A percentile compares a stretch with the other conserved stretches of the same genome.
phyloP scores from a whole-genome alignment of 768 basidiomycete species.

The Coprinopsis cinerea region DNA sequence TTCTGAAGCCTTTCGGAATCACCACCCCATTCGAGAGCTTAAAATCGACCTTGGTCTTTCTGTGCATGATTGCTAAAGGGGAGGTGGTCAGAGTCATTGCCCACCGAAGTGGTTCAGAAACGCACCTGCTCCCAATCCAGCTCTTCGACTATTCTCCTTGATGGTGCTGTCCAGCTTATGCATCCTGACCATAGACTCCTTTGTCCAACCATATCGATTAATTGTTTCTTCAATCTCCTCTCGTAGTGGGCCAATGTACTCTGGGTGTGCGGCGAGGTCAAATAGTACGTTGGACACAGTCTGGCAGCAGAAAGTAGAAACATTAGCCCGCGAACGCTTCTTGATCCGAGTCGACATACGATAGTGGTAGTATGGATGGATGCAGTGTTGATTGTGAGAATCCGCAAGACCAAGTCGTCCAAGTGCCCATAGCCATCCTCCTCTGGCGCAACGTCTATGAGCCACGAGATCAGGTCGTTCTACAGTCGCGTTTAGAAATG shows the following conservation, averaged over 20 bases:
- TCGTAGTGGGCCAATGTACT: conserved; percentile 29
- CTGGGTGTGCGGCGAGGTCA: conserved; percentile 29
- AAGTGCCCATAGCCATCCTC: conserved; percentile 22
- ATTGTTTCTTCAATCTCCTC: conserved; percentile 36
- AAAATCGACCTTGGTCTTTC: no score
- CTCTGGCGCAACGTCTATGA: conserved; percentile 31
- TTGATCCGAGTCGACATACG: conserved; percentile 15
- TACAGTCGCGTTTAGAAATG: conserved; percentile 15
- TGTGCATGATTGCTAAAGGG: not conserved
- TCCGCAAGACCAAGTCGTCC: conserved; percentile 17
- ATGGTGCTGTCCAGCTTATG: conserved; percentile 41
- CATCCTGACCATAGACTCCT: conserved; percentile 31
- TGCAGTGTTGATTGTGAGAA: conserved; percentile 33
- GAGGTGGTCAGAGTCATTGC: not conserved
- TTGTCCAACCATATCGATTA: conserved; percentile 28
- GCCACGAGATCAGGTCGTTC: conserved; percentile 44
- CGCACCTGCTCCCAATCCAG: conserved; percentile 3
- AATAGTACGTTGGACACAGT: conserved; percentile 29
- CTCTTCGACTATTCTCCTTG: conserved; percentile 24
- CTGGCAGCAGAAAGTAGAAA: conserved; percentile 17
- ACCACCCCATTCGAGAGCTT: no score
- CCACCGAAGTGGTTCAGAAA: not conserved
- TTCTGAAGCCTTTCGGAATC: no score
- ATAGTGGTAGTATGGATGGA: conserved; percentile 35
- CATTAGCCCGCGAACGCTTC: not conserved